Conservation (phyloP, 139 green algal genomes). For the Parachlorella kessleri region DNA sequence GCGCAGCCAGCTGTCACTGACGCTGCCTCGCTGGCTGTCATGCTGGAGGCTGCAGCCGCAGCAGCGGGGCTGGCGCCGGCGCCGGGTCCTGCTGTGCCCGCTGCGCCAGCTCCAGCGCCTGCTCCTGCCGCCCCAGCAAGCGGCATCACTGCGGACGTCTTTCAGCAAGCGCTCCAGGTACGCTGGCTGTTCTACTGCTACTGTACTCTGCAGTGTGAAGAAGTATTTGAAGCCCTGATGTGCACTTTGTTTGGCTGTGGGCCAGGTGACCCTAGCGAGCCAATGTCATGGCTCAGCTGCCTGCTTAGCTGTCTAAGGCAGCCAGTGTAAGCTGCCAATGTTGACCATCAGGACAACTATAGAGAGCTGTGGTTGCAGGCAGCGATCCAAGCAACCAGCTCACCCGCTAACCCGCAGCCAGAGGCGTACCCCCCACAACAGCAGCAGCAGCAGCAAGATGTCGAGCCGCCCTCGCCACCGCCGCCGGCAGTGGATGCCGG, state of each 20-base stretch:
- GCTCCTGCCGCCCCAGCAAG: neutral
- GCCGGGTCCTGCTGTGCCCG: neutral
- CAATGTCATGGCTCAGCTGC: too few relatives aligned
- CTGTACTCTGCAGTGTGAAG: too few relatives aligned
- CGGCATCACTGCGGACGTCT: conserved; percentile 21
- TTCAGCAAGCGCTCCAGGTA: conserved; percentile 31
- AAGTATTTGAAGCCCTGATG: too few relatives aligned
- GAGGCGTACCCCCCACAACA: neutral
- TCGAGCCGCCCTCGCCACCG: neutral
- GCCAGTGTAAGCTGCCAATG: too few relatives aligned
- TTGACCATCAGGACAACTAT: too few relatives aligned
- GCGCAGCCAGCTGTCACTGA: neutral
- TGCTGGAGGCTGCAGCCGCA: conserved; percentile 13
- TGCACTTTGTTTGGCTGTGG: too few relatives aligned
- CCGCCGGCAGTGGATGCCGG: neutral
- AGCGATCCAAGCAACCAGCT: conserved; percentile 8
- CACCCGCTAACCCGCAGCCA: conserved; percentile 10
- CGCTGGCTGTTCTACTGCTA: too few relatives aligned
- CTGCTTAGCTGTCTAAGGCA: too few relatives aligned
- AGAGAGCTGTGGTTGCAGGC: too few relatives aligned
- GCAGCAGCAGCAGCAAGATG: neutral
- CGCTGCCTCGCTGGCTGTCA: too few relatives aligned
- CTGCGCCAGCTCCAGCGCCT: neutral
- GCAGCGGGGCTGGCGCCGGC: conserved; percentile 6
- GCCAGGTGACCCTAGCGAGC: too few relatives aligned